Evolutionary conservation across 176 grass and related monocot genomes (phyloP).

Genomic region (Cenchrus americanus): DNA sequence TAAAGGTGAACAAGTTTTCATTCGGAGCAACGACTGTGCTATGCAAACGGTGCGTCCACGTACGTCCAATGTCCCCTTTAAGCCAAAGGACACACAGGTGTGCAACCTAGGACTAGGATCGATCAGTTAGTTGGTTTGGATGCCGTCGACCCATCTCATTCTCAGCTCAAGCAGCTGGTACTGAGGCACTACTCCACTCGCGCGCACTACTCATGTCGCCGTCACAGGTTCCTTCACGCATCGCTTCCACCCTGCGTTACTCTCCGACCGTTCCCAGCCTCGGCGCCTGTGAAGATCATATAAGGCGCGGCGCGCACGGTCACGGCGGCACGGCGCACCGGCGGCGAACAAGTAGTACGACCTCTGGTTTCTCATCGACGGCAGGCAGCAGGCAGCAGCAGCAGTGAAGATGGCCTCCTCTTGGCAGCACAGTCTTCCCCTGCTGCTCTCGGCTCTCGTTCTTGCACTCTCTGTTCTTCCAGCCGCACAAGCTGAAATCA

Average conservation of each 20-base stretch:
- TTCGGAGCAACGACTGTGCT: background rate
- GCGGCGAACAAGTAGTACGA: constrained; percentile 8
- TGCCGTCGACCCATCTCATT: background rate
- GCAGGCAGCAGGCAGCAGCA: background rate
- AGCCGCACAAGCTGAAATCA: constrained; percentile 43
- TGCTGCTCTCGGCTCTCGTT: constrained; percentile 27
- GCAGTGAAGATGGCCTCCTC: background rate
- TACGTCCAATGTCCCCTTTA: constrained; percentile 24
- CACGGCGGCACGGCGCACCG: background rate
- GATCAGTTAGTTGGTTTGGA: background rate
- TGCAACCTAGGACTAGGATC: constrained; percentile 10
- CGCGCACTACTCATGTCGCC: constrained; percentile 32
- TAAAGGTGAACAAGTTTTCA: background rate
- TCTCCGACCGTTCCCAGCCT: constrained; percentile 22
- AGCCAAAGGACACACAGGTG: constrained; percentile 21
- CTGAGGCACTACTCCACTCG: background rate
- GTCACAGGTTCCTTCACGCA: constrained; percentile 66
- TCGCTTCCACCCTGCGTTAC: constrained; percentile 34
- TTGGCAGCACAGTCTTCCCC: background rate
- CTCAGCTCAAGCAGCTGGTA: background rate
- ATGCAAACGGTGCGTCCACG: background rate
- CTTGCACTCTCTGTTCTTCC: background rate
- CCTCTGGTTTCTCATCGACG: background rate
- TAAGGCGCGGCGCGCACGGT: background rate
- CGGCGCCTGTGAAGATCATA: background rate